These are phyloP conservation scores for Kondoa malvinella DNA, from an alignment of 768 basidiomycete species.

Conservation along the genomic window DNA sequence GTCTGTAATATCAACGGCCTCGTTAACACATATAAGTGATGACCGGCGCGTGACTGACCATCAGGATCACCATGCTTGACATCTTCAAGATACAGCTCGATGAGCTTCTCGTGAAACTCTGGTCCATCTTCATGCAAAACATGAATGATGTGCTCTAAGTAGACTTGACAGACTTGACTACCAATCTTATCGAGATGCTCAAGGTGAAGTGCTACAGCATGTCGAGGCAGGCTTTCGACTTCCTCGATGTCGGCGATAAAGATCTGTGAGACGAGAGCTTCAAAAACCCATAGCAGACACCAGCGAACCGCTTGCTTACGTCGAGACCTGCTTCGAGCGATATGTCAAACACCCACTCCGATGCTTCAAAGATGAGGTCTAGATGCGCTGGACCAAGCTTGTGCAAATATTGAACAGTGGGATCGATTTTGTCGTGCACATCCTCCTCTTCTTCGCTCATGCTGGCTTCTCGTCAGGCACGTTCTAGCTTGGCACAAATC, in stretches of 20 bases:
- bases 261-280: slow-evolving; percentile 41
- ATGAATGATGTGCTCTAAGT: slow-evolving; percentile 67
- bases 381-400: slow-evolving; percentile 71
- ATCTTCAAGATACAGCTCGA: slow-evolving; percentile 65
- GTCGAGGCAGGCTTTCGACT: slow-evolving; percentile 60
- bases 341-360: slow-evolving; percentile 68
- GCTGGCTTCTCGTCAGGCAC: slow-evolving; percentile 42
- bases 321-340: slow-evolving; percentile 60
- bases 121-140: slow-evolving; percentile 51
- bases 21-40: not conserved
- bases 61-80: slow-evolving; percentile 38
- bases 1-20: slow-evolving; percentile 32
- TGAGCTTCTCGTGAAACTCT: slow-evolving; percentile 71
- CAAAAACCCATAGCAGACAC: slow-evolving; percentile 4
- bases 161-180: slow-evolving; percentile 48
- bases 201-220: slow-evolving; percentile 58
- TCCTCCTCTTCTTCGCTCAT: slow-evolving; percentile 63
- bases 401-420: slow-evolving; percentile 76
- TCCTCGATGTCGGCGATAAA: slow-evolving; percentile 74
- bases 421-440: slow-evolving; percentile 56
- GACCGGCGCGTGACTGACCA: slow-evolving; percentile 32
- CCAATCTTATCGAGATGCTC: slow-evolving; percentile 58
- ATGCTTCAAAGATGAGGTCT: slow-evolving; percentile 59
- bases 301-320: slow-evolving; percentile 35
- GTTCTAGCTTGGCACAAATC: not conserved